Base-by-base conservation (phyloP, 768 basidiomycete genomes). In the Sutorius australiensis region DNA sequence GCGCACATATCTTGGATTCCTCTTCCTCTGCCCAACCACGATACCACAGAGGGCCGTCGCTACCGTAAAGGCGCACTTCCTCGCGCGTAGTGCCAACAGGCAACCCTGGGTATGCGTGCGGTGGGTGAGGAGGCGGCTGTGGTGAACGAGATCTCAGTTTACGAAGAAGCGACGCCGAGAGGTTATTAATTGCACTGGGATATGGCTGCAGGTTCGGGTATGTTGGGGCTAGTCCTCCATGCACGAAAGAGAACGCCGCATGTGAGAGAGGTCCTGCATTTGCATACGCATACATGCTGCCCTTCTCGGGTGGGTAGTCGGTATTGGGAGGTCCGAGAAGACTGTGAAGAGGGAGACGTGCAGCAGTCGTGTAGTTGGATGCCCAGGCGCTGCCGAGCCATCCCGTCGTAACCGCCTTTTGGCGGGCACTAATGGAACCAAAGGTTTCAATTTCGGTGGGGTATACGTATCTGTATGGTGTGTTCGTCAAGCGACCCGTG, bases 21-120 rank as follows among this genome's bases (percentile, higher is more conserved):
- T 73, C 70, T 12, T 86, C 83, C 46, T 82, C 75, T 14, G 95
- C 95, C 83, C 94, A 94, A 1, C 94, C 94, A 11, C 97, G 80
- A 67, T 94, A 97, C 97, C 97, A 98, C 41, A 95, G 69, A 4
- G 94, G 93, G 0, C 95, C 95, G 39, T 91, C 82, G 1, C 77
- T 63, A 21, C 77, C 80, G 61, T 95, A 97, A 33, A 98, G 65
- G 32, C 80, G 77, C 7, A 74, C 64, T 68, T 98, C 94, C 53
- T 84, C 84, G 0, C 59, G 59, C 0, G 87, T 87, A 6, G 89
- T 74, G 36, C 74, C 82, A 61, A 61, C 42, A 6, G 94, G 94
- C 13, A 95, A 70, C 7, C 84, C 83, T 1, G 81, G 82, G 61
- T 86, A 94, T 5, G 81, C 80, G 60, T 83, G 71, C 0, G 89